Percentiles rank a stretch among this genome's conserved stretches.
Evolutionary conservation across 495 filamentous ascomycete genomes (phyloP).

Genomic region (Diplogelasinospora grovesii): DNA sequence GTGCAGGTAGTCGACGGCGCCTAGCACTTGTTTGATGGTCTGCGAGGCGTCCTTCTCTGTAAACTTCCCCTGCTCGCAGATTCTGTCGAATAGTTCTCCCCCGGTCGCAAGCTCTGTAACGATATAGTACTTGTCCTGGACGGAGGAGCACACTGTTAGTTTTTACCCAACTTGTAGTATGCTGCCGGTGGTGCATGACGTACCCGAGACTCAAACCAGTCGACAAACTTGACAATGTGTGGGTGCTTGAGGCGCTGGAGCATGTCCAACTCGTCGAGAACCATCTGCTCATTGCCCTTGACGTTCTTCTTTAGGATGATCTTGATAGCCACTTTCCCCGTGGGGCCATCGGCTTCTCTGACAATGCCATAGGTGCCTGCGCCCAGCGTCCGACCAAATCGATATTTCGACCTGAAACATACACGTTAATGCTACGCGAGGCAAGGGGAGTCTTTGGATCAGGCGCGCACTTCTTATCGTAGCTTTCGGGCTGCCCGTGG

Average conservation of each 20-base stretch:
- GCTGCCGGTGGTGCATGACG: too few relatives aligned
- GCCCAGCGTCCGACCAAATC: conserved; percentile 86
- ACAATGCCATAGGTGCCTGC: conserved; percentile 99
- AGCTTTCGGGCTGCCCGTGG: conserved; percentile 93
- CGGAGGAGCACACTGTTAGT: conserved; percentile 4
- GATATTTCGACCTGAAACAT: conserved; percentile 66
- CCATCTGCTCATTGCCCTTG: conserved; percentile 96
- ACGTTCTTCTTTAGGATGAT: conserved; percentile 99
- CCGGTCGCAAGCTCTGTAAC: conserved; percentile 95
- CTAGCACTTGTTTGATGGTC: conserved; percentile 91
- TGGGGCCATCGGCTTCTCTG: conserved; percentile 77
- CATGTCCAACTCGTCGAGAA: conserved; percentile 93
- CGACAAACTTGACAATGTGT: conserved; percentile 95
- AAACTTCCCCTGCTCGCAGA: conserved; percentile 97
- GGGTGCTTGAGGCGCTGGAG: conserved; percentile 84
- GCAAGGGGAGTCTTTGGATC: neutral
- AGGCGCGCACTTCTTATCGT: conserved; percentile 88
- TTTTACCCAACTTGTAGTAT: neutral
- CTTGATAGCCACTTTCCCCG: conserved; percentile 80
- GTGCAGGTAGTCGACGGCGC: conserved; percentile 92
- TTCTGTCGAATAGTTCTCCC: conserved; percentile 95
- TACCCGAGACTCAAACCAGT: conserved; percentile 98
- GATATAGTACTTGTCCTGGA: conserved; percentile 98
- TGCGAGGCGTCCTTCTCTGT: conserved; percentile 98
- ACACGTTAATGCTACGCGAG: neutral